Evolutionary conservation across 1,284 basidiomycete species (phyloP).

Genomic region (Ustilago tritici): DNA sequence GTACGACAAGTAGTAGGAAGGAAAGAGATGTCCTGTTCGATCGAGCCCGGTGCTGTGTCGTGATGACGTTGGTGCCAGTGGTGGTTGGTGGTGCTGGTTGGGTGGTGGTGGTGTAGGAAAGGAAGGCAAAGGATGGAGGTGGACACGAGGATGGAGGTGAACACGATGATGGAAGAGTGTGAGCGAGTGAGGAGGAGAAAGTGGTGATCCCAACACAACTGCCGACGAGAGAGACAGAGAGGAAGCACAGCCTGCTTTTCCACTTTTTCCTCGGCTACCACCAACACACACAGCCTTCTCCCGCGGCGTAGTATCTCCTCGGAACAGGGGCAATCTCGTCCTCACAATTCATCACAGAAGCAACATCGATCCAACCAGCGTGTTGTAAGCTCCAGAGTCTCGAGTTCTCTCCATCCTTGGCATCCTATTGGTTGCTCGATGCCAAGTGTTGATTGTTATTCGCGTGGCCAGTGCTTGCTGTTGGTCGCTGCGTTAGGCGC

Average conservation of each 20-base stretch:
- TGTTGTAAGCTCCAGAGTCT: no score
- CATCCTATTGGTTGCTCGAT: background rate
- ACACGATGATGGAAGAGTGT: background rate
- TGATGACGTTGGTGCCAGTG: background rate
- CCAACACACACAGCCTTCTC: background rate
- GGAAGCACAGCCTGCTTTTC: conserved; percentile 9
- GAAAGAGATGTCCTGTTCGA: background rate
- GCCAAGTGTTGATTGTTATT: background rate
- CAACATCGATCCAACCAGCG: no score
- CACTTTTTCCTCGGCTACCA: background rate
- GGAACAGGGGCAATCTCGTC: background rate
- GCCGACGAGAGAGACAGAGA: no score
- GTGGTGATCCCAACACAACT: conserved; percentile 2
- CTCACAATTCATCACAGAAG: background rate
- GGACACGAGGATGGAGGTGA: background rate
- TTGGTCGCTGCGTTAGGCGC: background rate
- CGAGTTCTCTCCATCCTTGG: background rate
- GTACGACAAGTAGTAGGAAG: background rate
- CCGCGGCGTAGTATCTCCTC: background rate
- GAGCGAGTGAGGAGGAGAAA: background rate
- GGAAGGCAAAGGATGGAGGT: background rate
- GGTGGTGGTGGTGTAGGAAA: conserved; percentile 1
- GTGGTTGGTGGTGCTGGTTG: conserved; percentile 1
- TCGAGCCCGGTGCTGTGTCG: background rate
- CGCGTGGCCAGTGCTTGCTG: background rate